Base-by-base conservation (phyloP, 805 yeast genomes). In the Cyberlindnera xishuangbannaensis region DNA sequence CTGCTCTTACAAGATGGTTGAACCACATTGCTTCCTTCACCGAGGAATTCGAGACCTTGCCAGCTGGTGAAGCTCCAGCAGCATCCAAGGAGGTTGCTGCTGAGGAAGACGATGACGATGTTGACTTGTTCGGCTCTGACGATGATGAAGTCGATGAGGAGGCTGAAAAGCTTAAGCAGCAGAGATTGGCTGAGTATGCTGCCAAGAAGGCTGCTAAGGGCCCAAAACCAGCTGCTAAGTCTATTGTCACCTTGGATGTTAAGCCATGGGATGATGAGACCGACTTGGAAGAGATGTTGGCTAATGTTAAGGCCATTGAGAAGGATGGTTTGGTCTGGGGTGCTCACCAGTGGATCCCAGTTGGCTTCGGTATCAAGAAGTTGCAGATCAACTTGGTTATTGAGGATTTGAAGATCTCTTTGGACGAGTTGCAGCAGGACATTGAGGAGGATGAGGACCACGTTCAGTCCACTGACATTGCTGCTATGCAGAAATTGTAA, bases 231-330 rank as follows among this genome's bases (percentile, higher is more conserved):
- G 96, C 95, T 68, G 97, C 98, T 62, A 92, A 92, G 77, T 85
- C 97, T 44, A 71, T 87, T 53, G 95, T 92, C 60, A 90, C 99
- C 59, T 62, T 92, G 57, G 98, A 92, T 57, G 95, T 92, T 56
- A 92, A 92, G 81, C 97, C 97, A 72, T 92, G 99, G 99, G 98
- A 92, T 69, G 98, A 92, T 61, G 97, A 92, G 77, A 92, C 99
- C 55, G 81, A 90, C 63, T 75, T 92, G 63, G 95, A 92, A 45
- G 81, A 80, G 67, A 62, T 92, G 71, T 67, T 85, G 53, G 88
- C 82, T 45, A 76, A 78, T 68, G 96, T 87, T 60, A 88, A 86
- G 78, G 60, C 74, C 54, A 67, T 90, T 55, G 84, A 78, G 64
- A 67, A 66, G 71, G 98, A 92, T 29, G 99, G 99, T 79, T 80